phyloP scores from a whole-genome alignment of 805 yeast genomes.

The Candida tammaniensis region DNA sequence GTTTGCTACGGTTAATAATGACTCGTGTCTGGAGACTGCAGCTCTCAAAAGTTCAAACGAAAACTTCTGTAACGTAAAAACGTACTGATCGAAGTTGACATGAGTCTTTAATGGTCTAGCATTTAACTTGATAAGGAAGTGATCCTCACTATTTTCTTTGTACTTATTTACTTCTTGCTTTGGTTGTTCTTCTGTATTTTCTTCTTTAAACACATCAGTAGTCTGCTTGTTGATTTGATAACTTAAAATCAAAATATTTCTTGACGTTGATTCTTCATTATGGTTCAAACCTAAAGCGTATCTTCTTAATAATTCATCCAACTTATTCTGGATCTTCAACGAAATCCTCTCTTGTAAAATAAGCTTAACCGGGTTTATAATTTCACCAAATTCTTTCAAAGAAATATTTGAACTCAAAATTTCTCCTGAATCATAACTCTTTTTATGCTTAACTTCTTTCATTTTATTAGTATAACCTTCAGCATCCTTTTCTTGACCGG shows the following conservation, averaged over 20 bases:
- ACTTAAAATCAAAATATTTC: constrained; percentile 65
- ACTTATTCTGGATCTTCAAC: constrained; percentile 64
- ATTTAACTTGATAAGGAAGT: constrained; percentile 72
- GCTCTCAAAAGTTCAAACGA: constrained; percentile 73
- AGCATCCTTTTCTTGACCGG: constrained; percentile 92
- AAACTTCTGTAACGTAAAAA: constrained; percentile 67
- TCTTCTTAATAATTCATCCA: constrained; percentile 76
- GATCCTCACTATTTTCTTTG: constrained; percentile 42
- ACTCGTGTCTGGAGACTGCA: constrained; percentile 62
- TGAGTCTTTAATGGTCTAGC: constrained; percentile 55
- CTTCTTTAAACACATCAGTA: constrained; percentile 14
- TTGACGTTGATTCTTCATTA: constrained; percentile 56
- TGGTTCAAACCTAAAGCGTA: constrained; percentile 75
- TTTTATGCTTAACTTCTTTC: constrained; percentile 87
- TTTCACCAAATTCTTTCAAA: constrained; percentile 50
- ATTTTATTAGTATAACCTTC: constrained; percentile 84
- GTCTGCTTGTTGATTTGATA: constrained; percentile 68
- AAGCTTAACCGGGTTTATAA: constrained; percentile 68
- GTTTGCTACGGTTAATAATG: constrained; percentile 56
- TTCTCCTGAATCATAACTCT: constrained; percentile 86
- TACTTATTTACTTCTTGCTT: constrained; percentile 10
- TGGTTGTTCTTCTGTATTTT: constrained; percentile 1
- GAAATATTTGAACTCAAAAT: constrained; percentile 64
- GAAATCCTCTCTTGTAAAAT: constrained; percentile 62
- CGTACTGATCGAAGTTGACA: constrained; percentile 53